A percentile compares a stretch with the other conserved stretches of the same genome.
phyloP scores from a whole-genome alignment of 306 rosid genomes.

The Vigna hirtella region DNA sequence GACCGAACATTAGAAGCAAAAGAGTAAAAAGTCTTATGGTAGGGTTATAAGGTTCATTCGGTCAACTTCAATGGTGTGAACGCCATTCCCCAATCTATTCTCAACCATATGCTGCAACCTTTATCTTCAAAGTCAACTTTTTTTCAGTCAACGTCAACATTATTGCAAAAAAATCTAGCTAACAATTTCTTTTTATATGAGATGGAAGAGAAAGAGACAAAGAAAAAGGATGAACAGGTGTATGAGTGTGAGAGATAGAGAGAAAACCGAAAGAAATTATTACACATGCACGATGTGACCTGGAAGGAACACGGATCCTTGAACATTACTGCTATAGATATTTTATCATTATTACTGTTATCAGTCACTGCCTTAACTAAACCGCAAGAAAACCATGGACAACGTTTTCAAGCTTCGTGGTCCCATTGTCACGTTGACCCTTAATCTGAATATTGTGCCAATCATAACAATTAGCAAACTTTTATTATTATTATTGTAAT shows the following conservation, averaged over 20 bases:
- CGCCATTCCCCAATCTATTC: neutral
- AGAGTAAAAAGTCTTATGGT: too few relatives aligned
- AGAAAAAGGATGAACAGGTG: too few relatives aligned
- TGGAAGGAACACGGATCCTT: neutral
- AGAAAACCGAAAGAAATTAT: too few relatives aligned
- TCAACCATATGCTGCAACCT: neutral
- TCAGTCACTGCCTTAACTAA: neutral
- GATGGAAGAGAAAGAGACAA: too few relatives aligned
- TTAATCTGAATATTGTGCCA: constrained; percentile 25
- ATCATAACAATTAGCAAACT: neutral
- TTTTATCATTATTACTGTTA: neutral
- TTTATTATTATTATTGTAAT: neutral
- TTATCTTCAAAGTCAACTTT: constrained; percentile 1
- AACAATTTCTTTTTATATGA: too few relatives aligned
- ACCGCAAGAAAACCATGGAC: neutral
- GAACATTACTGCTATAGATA: neutral
- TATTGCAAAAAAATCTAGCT: neutral
- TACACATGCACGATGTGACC: neutral
- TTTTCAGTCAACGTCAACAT: neutral
- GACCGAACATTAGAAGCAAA: too few relatives aligned
- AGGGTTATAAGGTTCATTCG: neutral
- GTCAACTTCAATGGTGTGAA: neutral
- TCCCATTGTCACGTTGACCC: neutral
- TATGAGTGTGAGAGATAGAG: too few relatives aligned
- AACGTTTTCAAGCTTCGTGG: neutral